Evolutionary conservation across 306 rosid genomes (phyloP), one percentile per base, ranked within the genome.

Genomic region (Cucumis sativus): DNA sequence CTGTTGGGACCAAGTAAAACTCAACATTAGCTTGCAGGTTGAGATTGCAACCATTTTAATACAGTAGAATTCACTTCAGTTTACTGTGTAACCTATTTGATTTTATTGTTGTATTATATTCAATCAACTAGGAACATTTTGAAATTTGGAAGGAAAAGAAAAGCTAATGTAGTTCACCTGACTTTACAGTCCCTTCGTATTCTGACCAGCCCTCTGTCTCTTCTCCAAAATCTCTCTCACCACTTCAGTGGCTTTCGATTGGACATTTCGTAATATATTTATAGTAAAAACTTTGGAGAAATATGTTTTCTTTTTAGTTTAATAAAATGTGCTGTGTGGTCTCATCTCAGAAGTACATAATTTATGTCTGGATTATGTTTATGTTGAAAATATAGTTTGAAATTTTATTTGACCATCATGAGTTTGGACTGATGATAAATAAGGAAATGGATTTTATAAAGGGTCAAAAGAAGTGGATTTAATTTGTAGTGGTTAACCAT

Each of bases 1-100:
- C 91, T 21, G 81, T 87, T 54, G 91, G 88, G 79, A 77, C 88
- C 69, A 86, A 88, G 81, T 84, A 76, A 85, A 76, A 85, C 79
- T 80, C 75, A 55, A 74, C 6, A 73, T 80, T 62, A 66, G 49
- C 72, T 84, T 64, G 58, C 45, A 63, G 68, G 57, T 78, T 25
- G 54, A 20, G 69, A 75, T 76, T 74, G 68, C 74, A 52, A 75
- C 72, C 77, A 82, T 82, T 85, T 65, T 64, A 74, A 74, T 70
- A 51, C 63, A 67, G 37, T 43, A 63, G 41, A 75, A 40, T 20
- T 57, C 35, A 75, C 68, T 75, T 9, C 47, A 73, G 17, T 73
- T 52, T 54, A 73, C 16, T 2, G 63, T 17, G 28, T 33, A 73
- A 54, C 77, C 28, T n/a, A 13, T 30, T 73, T 17, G 11, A 35